Percentiles rank a stretch among this genome's conserved stretches.
Evolutionary conservation across 768 basidiomycete species (phyloP).

Genomic region (Amanita fuliginea): DNA sequence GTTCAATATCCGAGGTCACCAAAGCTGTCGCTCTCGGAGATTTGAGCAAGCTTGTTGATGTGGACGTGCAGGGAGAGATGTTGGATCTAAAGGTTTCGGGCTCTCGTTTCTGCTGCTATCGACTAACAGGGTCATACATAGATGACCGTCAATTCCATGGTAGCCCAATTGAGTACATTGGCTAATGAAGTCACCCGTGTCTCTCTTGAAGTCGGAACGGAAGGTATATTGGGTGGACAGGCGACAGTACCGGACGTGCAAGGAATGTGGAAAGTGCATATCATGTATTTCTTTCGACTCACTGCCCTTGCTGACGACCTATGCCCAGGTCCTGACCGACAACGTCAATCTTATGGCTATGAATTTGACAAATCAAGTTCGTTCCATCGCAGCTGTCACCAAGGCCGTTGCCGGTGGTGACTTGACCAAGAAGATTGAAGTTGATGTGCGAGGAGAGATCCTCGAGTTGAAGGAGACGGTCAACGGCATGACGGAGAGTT

Average conservation of each 20-base stretch:
- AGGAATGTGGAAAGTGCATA: constrained; percentile 82
- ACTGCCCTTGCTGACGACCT: neutral
- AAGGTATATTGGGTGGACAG: constrained; percentile 91
- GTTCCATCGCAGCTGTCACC: constrained; percentile 80
- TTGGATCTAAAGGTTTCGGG: constrained; percentile 50
- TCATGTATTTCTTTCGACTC: neutral
- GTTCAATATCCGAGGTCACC: constrained; percentile 86
- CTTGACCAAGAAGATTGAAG: constrained; percentile 85
- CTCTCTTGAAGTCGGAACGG: constrained; percentile 83
- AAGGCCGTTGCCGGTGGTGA: constrained; percentile 93
- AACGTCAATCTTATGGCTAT: constrained; percentile 87
- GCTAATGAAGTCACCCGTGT: constrained; percentile 87
- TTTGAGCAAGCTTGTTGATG: constrained; percentile 73
- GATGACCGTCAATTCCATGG: constrained; percentile 84
- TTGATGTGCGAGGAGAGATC: constrained; percentile 90
- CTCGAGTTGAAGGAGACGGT: constrained; percentile 85
- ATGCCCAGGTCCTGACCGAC: constrained; percentile 45
- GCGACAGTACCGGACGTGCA: constrained; percentile 87
- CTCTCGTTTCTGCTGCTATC: neutral
- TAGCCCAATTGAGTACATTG: constrained; percentile 62
- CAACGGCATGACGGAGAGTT: constrained; percentile 87
- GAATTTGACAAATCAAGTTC: constrained; percentile 86
- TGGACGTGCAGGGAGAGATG: constrained; percentile 94
- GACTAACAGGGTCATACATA: neutral
- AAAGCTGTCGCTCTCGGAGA: constrained; percentile 84